Base-by-base conservation (phyloP, 78 protist genomes). In the Dictyostelium citrinum region DNA sequence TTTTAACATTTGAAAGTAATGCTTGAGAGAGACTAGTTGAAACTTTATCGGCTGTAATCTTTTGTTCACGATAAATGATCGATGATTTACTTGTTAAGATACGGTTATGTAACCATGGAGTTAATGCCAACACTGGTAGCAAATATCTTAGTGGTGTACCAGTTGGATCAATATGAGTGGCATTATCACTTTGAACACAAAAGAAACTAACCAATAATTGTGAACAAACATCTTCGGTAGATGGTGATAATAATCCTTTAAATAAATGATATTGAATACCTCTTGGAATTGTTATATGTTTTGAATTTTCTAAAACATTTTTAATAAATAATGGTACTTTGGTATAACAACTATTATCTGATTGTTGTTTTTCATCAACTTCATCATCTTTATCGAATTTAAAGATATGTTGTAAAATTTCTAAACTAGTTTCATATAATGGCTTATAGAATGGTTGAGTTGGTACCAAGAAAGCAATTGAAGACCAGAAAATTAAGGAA, bases 71-170 rank as follows among this genome's bases (percentile, higher is more conserved):
- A 58, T 88, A 88, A 39, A 88, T 78, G 37, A 88, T 88, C 6
- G 93, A 88, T 20, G 85, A 78, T 49, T 88, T 88, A 10, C 79
- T 61, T 22, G 85, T 88, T 16, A 88, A 83, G 10, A 88, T 88
- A 51, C 82, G 67, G 33, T 88, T 88, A 51, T 88, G 93, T 31
- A 88, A 27, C 93, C 93, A 88, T 27, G 93, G 93, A 5, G 78
- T 61, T 2, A 78, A 61, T 3, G 81, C 84, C 5, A 88, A 41
- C 1, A 88, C 37, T 4, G 93, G 93, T 10, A 88, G 29, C 9
- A 88, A 35, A 49, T 88, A 88, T 29, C 93, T 70, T 12, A 24
- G 4, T 37, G 93, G 93, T 43, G 84, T 14, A 11, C 92, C 92
- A 9, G 31, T 12, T 27, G 85, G 85, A 10, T 79, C 93, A 43